Base-by-base conservation (phyloP, 169 alveolate species). In the Eimeria sp. region DNA sequence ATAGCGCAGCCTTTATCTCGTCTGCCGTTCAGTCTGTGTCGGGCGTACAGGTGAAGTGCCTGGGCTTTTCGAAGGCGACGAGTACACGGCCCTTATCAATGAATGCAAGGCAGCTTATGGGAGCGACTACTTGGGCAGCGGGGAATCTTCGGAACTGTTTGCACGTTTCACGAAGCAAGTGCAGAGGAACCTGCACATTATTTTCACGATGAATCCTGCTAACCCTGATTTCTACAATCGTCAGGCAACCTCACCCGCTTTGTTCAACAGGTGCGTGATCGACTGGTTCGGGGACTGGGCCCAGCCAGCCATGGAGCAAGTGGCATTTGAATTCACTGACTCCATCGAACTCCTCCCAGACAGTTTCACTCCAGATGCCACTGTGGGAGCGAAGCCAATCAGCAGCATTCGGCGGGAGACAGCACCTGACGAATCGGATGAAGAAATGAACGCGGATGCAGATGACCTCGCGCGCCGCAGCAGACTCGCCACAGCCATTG, bases 281-380 rank as follows among this genome's bases (percentile, higher is more conserved):
- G 99, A 99, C 97, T 99, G 99, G 99, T 99, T 99, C 96, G 99
- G 99, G 5, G 99, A 99, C 96, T 99, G 99, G 99, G 97, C 99
- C 22, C 98, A 98, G 72, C 99, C 98, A 61, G 99, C 99, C 14
- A 97, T 99, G 91, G 97, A 98, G 95, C 99, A 99, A 97, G 98
- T 97, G 49, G 97, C 97, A 34, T 78, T 90, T 9, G 98, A 87
- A 73, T 97, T 96, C 82, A 95, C 97, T 3, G 93, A 65, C 25
- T 92, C 92, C 58, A 80, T 95, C 61, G 96, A 75, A 45, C 73
- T 76, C 22, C 88, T 95, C 63, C 84, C 88, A 0, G 96, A 96
- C 47, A 92, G 95, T 40, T 89, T 75, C 70, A 95, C 80, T 0
- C 91, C 94, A 16, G 97, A 96, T 34, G 97, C 96, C 7, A 95